phyloP scores from a whole-genome alignment of 2,329 filamentous ascomycete species.

The Penicillium nordicum region DNA sequence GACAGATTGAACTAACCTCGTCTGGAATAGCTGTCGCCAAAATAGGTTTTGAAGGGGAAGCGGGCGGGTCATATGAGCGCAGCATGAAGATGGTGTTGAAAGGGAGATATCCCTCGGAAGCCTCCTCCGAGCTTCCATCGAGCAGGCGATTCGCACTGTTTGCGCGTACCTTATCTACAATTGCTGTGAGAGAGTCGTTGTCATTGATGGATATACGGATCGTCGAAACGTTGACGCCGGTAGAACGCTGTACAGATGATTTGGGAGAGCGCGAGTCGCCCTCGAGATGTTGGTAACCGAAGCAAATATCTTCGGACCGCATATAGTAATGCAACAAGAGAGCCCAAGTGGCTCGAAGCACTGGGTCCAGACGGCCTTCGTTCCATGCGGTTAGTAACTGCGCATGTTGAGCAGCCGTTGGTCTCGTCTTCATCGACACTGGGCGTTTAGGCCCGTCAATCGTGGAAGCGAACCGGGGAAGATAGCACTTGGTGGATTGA shows the following conservation, averaged over 20 bases:
- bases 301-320: constrained; percentile 48
- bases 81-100: constrained; percentile 40
- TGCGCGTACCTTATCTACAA: constrained; percentile 28
- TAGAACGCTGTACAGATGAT: constrained; percentile 21
- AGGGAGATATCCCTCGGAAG: constrained; percentile 22
- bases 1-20: constrained; percentile 24
- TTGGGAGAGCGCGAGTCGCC: constrained; percentile 15
- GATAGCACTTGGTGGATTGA: constrained; percentile 33
- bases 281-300: constrained; percentile 41
- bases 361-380: constrained; percentile 22
- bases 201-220: constrained; percentile 31
- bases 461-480: constrained; percentile 34
- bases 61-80: constrained; percentile 26
- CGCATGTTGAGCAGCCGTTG: constrained; percentile 28
- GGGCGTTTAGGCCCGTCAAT: constrained; percentile 32
- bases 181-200: constrained; percentile 24
- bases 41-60: constrained; percentile 23
- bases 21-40: constrained; percentile 31
- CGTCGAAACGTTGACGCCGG: constrained; percentile 15
- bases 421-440: constrained; percentile 35
- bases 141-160: constrained; percentile 7
- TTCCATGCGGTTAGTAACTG: constrained; percentile 33
- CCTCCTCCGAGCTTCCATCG: constrained; percentile 11
- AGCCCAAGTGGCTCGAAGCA: constrained; percentile 46
- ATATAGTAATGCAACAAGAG: constrained; percentile 47